Evolutionary conservation across 345 rosid genomes (phyloP), one percentile per base, ranked within the genome.

Genomic region (Citrus trifoliata): DNA sequence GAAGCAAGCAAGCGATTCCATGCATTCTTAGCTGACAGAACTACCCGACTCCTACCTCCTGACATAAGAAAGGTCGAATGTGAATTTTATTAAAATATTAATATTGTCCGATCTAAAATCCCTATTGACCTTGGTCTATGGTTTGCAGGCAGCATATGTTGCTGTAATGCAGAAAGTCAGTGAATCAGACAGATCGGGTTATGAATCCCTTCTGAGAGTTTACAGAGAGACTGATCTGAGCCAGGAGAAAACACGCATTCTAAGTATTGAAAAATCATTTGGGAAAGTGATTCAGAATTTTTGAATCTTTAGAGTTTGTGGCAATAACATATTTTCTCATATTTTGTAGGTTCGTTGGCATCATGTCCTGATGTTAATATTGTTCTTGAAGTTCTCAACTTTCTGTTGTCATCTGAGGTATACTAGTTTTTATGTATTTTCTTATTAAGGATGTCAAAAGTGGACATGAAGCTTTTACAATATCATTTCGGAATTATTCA

Each of bases 141-240:
- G 76, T 66, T 40, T 86, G 84, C 92, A 94, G 97, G 98, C 97
- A 77, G 94, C 91, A 80, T 96, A 94, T 76, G 87, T 91, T 76
- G 95, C 94, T 70, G 93, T 96, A 71, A 93, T 94, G 99, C 93
- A 87, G 87, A 82, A 82, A 78, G 95, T 84, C 61, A 92, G 62
- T 80, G 28, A 87, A 59, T 84, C 95, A 32, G 85, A 90, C 85
- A 89, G 86, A 88, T 82, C 87, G 4, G 97, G 88, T 56, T 93
- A 76, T 78, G 98, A 92, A 76, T 96, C 95, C 58, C 94, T 94
- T 59, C 84, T 94, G 77, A 90, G 82, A 76, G 87, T 96, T 75
- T 96, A 96, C 71, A 89, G 97, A 74, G 99, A 96, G 82, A 91
- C 97, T n/a, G 97, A 96, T 82, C 86, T 93, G 59, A 93, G 99